These are phyloP conservation scores for Elongisporangium anandrum DNA, from an alignment of 352 stramenopile species.

Conservation along the genomic window DNA sequence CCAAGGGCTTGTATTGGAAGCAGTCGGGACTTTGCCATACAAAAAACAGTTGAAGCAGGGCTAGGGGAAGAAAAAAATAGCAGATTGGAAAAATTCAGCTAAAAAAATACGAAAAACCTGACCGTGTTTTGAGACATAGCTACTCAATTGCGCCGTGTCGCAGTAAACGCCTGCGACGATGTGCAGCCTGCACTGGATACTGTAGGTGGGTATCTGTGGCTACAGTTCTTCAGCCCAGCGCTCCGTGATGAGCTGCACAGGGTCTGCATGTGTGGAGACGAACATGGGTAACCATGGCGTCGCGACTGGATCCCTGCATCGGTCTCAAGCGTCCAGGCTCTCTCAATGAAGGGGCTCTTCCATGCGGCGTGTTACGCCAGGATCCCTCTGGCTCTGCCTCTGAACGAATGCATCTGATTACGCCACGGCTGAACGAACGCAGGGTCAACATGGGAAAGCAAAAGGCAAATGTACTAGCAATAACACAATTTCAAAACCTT, in stretches of 20 bases:
- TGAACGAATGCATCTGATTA: no score
- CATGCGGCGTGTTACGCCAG: background rate
- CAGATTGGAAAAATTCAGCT: conserved; percentile 2
- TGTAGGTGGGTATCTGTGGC: background rate
- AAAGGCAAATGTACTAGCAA: background rate
- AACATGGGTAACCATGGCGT: background rate
- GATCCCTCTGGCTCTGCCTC: background rate
- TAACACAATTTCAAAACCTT: background rate
- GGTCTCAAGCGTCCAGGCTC: no score
- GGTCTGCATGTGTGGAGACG: background rate
- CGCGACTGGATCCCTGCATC: no score
- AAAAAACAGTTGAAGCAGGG: background rate
- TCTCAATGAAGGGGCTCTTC: no score
- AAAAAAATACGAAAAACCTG: background rate
- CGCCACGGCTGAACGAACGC: no score
- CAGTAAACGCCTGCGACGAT: background rate
- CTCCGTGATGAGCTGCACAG: background rate
- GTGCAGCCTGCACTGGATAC: background rate
- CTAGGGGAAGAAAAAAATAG: background rate
- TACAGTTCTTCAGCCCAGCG: background rate
- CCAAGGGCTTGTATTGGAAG: background rate
- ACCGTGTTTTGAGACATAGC: background rate
- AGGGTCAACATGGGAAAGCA: background rate
- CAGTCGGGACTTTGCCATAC: background rate
- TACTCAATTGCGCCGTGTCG: background rate